Conservation (phyloP, 2,329 filamentous ascomycete species). For the Calonectria pauciramosa region DNA sequence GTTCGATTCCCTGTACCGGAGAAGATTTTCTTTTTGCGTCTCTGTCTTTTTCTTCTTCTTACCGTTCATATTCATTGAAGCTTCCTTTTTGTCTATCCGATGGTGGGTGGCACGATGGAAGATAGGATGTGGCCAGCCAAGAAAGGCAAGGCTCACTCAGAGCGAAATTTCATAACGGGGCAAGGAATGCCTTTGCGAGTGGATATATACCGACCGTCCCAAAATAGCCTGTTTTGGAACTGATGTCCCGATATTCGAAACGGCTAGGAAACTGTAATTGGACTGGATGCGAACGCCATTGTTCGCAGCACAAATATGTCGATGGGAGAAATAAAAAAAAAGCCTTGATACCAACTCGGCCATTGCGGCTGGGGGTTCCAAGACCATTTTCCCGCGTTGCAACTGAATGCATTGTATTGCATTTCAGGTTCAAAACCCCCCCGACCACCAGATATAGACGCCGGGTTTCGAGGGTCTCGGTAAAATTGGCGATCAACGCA, state of each 20-base stretch:
- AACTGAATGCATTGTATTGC: neutral
- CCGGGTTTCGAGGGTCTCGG: neutral
- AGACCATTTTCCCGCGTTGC: neutral
- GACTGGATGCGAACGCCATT: neutral
- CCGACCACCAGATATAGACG: neutral
- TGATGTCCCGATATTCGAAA: neutral
- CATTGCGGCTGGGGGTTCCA: too few species aligned
- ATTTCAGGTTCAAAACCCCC: neutral
- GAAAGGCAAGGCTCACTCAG: neutral
- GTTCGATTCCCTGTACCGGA: constrained; percentile 11
- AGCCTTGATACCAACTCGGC: too few species aligned
- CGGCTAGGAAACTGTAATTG: neutral
- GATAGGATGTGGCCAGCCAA: too few species aligned
- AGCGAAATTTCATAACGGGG: neutral
- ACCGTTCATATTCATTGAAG: neutral
- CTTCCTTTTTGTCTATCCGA: neutral
- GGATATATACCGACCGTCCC: neutral
- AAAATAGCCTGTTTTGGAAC: neutral
- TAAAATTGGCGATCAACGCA: neutral
- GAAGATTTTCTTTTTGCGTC: neutral
- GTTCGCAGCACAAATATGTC: neutral
- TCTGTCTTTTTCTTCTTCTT: neutral
- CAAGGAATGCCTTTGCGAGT: neutral
- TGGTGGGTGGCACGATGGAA: neutral
- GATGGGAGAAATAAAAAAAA: neutral